Evolutionary conservation across 75 land plant species (phyloP).

Genomic region (Pinus tabuliformis): DNA sequence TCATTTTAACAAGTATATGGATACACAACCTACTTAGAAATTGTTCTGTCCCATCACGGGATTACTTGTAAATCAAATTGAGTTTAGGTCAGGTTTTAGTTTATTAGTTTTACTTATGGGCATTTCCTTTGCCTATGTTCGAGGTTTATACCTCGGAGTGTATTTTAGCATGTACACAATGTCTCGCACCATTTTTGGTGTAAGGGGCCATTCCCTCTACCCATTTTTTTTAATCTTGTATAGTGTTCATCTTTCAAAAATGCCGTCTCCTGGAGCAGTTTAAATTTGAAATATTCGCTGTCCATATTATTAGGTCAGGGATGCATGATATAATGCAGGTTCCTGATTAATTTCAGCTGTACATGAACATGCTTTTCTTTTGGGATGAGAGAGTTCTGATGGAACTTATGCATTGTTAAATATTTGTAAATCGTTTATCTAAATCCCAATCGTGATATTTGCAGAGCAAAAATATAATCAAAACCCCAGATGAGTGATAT

Average conservation of each 20-base stretch:
- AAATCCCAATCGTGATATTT: neutral
- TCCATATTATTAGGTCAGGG: neutral
- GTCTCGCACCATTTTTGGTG: neutral
- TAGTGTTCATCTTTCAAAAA: neutral
- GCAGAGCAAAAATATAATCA: no score
- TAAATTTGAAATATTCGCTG: neutral
- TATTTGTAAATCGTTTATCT: no score
- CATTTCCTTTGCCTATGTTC: neutral
- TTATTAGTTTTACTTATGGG: neutral
- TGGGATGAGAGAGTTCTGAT: neutral
- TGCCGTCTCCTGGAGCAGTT: neutral
- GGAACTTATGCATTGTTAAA: no score
- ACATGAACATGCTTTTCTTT: neutral
- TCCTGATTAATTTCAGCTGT: neutral
- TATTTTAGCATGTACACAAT: slow-evolving; percentile 8
- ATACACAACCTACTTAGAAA: slow-evolving; percentile 8
- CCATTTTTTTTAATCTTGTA: slow-evolving; percentile 5
- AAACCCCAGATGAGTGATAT: no score
- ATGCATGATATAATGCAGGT: neutral
- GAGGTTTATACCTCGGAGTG: slow-evolving; percentile 3
- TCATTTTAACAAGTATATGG: slow-evolving; percentile 7
- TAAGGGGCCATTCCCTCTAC: neutral
- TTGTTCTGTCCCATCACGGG: slow-evolving; percentile 7
- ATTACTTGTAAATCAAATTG: slow-evolving; percentile 8
- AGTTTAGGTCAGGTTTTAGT: slow-evolving; percentile 7